Percentiles rank a stretch among this genome's conserved stretches.
Evolutionary conservation across 305 asterid species (phyloP).

Genomic region (Plantago coronopus): DNA sequence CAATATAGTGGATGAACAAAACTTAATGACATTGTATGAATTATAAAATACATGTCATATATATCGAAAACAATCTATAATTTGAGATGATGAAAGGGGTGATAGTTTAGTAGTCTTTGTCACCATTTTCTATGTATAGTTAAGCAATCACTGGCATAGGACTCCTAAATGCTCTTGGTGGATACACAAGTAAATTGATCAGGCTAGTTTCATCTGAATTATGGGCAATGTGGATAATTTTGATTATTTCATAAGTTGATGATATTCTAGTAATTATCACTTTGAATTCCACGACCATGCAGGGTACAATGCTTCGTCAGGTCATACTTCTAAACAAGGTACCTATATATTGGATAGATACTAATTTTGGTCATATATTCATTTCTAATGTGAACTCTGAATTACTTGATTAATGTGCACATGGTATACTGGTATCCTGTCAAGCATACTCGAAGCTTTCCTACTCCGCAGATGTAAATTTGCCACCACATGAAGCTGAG

Average conservation of each 20-base stretch:
- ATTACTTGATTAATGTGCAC: too few relatives aligned
- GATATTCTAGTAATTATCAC: slow-evolving; percentile 4
- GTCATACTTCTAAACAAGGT: slow-evolving; percentile 55
- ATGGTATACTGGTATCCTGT: slow-evolving; percentile 8
- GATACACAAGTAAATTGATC: slow-evolving; percentile 10
- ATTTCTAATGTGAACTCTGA: slow-evolving; percentile 7
- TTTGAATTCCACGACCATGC: slow-evolving; percentile 21
- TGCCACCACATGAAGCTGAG: slow-evolving; percentile 46
- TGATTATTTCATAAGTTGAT: slow-evolving; percentile 8
- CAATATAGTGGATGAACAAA: not conserved
- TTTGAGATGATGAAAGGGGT: not conserved
- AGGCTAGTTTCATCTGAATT: not conserved
- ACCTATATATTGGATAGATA: slow-evolving; percentile 13
- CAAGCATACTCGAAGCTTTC: slow-evolving; percentile 67
- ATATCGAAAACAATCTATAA: not conserved
- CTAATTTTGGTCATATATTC: slow-evolving; percentile 2
- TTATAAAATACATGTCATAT: too few relatives aligned
- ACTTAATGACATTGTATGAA: not conserved
- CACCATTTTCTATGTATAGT: not conserved
- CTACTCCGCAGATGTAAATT: slow-evolving; percentile 51
- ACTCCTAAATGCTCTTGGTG: not conserved
- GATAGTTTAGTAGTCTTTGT: not conserved
- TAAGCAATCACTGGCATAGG: too few relatives aligned
- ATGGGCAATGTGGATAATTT: slow-evolving; percentile 2
- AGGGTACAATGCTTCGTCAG: slow-evolving; percentile 55